Evolutionary conservation across 2,329 filamentous ascomycete species (phyloP), one percentile per base, ranked within the genome.

Genomic region (Aspergillus luchuensis): DNA sequence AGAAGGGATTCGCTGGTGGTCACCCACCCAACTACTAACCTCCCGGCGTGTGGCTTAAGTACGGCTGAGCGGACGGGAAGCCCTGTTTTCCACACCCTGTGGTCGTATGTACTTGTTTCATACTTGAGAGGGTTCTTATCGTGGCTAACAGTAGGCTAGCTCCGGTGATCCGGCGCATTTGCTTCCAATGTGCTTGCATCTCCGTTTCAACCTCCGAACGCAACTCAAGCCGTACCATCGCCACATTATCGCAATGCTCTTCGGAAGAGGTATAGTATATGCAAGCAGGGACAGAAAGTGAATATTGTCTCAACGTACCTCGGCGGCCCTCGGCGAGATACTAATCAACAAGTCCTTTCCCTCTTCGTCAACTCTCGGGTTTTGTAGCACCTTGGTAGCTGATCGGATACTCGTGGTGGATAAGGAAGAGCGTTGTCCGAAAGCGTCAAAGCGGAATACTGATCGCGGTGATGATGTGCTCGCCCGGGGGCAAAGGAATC

Each of bases 281-380:
- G 28, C 33, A n/a, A 8, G 41, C n/a, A 38, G 36, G 33, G 8
- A 41, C 11, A 57, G 17, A 53, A 5, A n/a, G 57, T 50, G 48
- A 36, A 36, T 13, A 13, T 36, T 15, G 41, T 23, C 54, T 65
- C 8, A 62, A 73, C 81, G 53, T 83, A 92, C 91, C 79, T 90
- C 86, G 45, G 90, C 89, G 43, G 94, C 94, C 52, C 93, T 86
- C 2, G 91, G 85, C 0, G 92, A 96, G 63, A 98, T 96, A 57
- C 89, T 89, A 23, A 99, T 83, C 68, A 81, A 80, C 88, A 97
- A 92, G 19, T 89, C 85, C n/a, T 91, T 89, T 25, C 94, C 94
- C 58, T 93, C 87, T 33, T 96, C 91, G 73, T 95, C 91, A 58
- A 84, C 84, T 67, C 89, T 87, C 0, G 92, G 91, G 73, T 98